Conservation (phyloP, 148 eudicot species). For the Camellia granthamiana region DNA sequence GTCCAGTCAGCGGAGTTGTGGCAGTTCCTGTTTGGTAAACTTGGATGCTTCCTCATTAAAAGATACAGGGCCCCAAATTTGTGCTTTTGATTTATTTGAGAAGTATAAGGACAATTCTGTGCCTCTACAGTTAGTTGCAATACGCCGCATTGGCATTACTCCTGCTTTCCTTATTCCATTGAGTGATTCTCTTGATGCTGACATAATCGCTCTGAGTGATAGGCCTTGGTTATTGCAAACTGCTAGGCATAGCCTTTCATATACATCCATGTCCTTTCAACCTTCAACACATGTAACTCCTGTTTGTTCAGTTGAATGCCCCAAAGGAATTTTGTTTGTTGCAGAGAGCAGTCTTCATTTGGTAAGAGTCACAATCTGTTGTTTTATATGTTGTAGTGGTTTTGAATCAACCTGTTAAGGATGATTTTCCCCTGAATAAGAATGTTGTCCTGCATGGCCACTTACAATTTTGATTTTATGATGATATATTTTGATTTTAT, state of each 20-base stretch:
- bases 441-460: not conserved
- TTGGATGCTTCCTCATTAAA: slow-evolving; percentile 26
- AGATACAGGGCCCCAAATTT: slow-evolving; percentile 24
- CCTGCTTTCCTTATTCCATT: slow-evolving; percentile 87
- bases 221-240: slow-evolving; percentile 97
- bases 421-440: not conserved
- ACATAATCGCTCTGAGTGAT: slow-evolving; percentile 90
- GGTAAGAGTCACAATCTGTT: slow-evolving; percentile 49
- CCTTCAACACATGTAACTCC: slow-evolving; percentile 95
- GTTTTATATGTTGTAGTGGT: not conserved
- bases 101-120: slow-evolving; percentile 56
- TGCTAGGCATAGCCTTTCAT: slow-evolving; percentile 90
- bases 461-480: not conserved
- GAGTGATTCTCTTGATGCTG: slow-evolving; percentile 69
- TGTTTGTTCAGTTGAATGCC: slow-evolving; percentile 82
- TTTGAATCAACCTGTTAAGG: slow-evolving; percentile 4
- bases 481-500: not conserved
- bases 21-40: slow-evolving; percentile 23
- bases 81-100: slow-evolving; percentile 31
- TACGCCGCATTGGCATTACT: slow-evolving; percentile 87
- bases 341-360: slow-evolving; percentile 88
- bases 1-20: slow-evolving; percentile 28
- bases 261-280: slow-evolving; percentile 82
- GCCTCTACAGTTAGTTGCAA: slow-evolving; percentile 73
- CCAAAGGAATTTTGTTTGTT: slow-evolving; percentile 87